phyloP scores from a whole-genome alignment of 495 filamentous ascomycete genomes.

The Geoglossum glabrum region DNA sequence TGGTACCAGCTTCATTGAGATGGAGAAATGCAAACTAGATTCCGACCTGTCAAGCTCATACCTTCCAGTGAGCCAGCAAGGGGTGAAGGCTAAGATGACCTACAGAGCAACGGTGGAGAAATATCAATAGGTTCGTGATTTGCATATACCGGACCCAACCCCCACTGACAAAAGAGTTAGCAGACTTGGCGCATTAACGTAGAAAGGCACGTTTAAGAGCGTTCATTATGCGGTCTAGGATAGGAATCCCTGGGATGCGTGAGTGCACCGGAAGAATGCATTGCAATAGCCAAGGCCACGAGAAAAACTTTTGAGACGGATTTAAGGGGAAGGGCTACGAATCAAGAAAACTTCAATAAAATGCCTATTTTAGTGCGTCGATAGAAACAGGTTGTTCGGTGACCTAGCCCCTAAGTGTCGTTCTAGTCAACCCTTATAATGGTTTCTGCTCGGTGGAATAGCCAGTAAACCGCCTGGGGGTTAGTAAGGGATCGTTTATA shows the following conservation, averaged over 20 bases:
- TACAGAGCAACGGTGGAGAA: not conserved
- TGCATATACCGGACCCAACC: not conserved
- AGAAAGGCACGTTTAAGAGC: not conserved
- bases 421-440: too few relatives aligned
- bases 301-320: not conserved
- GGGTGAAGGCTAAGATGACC: not conserved
- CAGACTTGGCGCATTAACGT: not conserved
- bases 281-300: not conserved
- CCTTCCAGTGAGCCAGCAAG: not conserved
- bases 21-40: not conserved
- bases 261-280: too few relatives aligned
- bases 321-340: not conserved
- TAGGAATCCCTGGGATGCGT: too few relatives aligned
- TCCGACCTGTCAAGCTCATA: not conserved
- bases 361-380: too few relatives aligned
- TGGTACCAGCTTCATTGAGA: not conserved
- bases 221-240: not conserved
- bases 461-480: too few relatives aligned
- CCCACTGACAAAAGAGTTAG: not conserved
- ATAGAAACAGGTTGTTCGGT: too few relatives aligned
- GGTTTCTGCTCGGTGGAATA: too few relatives aligned
- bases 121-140: not conserved
- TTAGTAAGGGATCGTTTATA: too few relatives aligned
- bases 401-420: too few relatives aligned
- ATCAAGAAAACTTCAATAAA: too few relatives aligned